These are phyloP conservation scores for Rhodotorula sp. DNA, from an alignment of 1,284 basidiomycete genomes.

Conservation along the genomic window DNA sequence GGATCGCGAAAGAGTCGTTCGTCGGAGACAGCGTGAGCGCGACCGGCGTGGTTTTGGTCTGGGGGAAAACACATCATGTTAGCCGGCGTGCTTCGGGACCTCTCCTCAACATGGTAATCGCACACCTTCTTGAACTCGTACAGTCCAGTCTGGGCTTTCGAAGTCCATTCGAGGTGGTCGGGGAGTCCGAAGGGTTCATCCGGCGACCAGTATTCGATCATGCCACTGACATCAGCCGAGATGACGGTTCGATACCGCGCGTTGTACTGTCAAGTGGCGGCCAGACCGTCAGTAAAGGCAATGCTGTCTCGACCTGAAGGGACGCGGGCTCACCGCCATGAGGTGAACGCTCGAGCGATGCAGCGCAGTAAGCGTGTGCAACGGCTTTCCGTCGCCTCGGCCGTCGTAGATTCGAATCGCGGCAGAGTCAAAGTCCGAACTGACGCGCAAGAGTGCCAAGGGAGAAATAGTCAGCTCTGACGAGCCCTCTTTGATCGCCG, in stretches of 20 bases:
- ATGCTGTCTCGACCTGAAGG: conserved; percentile 63
- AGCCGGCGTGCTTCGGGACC: neutral
- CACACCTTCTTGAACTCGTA: conserved; percentile 98
- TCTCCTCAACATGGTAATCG: too few species aligned
- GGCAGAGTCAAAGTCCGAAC: conserved; percentile 73
- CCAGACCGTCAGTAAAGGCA: conserved; percentile 48
- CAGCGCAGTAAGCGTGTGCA: conserved; percentile 70
- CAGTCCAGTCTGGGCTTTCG: conserved; percentile 86
- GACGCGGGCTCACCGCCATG: conserved; percentile 65
- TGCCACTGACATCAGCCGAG: conserved; percentile 90
- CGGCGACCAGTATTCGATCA: conserved; percentile 96
- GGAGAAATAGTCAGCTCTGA: neutral
- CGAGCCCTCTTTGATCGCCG: too few species aligned
- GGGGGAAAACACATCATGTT: neutral
- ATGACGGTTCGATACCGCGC: conserved; percentile 85
- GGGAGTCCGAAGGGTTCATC: conserved; percentile 79
- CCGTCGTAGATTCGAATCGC: conserved; percentile 88
- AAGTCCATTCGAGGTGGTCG: conserved; percentile 78
- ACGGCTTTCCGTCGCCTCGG: conserved; percentile 72
- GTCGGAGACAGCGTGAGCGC: conserved; percentile 88
- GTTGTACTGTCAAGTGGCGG: conserved; percentile 65
- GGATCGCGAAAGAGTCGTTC: conserved; percentile 80
- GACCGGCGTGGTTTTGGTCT: conserved; percentile 88
- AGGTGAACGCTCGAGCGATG: conserved; percentile 80
- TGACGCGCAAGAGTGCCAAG: conserved; percentile 45